A percentile compares a stretch with the other conserved stretches of the same genome.
Conservation (phyloP, 768 basidiomycete species). For the Mycena vitilis region DNA sequence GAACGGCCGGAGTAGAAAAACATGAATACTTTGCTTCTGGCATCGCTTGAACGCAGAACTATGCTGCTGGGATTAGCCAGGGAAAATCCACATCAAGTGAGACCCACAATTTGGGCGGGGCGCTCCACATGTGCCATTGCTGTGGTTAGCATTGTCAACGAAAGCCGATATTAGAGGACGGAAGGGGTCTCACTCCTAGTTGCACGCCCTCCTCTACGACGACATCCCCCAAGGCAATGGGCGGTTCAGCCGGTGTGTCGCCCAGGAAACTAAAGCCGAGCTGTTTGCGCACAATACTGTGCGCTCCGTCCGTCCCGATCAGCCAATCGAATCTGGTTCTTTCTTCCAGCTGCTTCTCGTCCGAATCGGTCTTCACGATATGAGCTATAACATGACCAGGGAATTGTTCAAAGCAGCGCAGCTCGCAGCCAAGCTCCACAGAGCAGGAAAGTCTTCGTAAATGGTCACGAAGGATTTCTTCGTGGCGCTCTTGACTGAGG, state of each 20-base stretch:
- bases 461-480: constrained; percentile 48
- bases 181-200: constrained; percentile 38
- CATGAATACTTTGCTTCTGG: constrained; percentile 16
- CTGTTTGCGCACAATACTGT: constrained; percentile 50
- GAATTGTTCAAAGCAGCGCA: constrained; percentile 48
- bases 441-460: constrained; percentile 37
- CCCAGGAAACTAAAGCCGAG: constrained; percentile 57
- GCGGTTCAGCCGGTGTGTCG: constrained; percentile 46
- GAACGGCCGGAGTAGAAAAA: constrained; percentile 13
- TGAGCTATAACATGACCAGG: constrained; percentile 44
- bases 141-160: not conserved
- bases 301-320: constrained; percentile 57
- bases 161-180: not conserved
- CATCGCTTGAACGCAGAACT: not conserved
- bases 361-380: constrained; percentile 36
- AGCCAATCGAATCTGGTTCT: constrained; percentile 46
- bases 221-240: constrained; percentile 51
- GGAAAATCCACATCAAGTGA: not conserved
- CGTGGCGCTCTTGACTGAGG: constrained; percentile 42
- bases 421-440: constrained; percentile 52
- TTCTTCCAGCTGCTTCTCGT: constrained; percentile 43
- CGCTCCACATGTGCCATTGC: constrained; percentile 42
- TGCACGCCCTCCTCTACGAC: constrained; percentile 46
- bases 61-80: not conserved
- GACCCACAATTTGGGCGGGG: constrained; percentile 29